Conservation (phyloP, 208 protist genomes). For the Trypanosomatidae sp. region DNA sequence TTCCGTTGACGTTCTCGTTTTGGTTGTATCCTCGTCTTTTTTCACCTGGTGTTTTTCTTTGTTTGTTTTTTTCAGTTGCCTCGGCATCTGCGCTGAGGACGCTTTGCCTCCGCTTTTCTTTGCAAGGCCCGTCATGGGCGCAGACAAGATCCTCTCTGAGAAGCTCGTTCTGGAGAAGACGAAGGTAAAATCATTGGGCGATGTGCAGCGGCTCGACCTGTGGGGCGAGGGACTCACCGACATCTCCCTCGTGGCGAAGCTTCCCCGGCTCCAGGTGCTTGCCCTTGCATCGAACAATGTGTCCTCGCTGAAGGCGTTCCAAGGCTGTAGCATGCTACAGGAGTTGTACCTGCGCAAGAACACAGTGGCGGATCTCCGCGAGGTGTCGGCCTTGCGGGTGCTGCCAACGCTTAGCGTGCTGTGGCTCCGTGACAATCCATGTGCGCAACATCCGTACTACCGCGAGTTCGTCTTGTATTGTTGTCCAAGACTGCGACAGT, state of each 20-base stretch:
- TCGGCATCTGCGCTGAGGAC: neutral
- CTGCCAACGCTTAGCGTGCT: conserved; percentile 82
- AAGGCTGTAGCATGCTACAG: conserved; percentile 58
- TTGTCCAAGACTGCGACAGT: conserved; percentile 80
- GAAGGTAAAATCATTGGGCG: conserved; percentile 56
- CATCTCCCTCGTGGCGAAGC: conserved; percentile 64
- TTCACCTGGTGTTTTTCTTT: neutral
- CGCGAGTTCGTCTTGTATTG: conserved; percentile 82
- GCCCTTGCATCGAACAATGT: conserved; percentile 87
- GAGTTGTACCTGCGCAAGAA: conserved; percentile 96
- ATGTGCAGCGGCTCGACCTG: conserved; percentile 91
- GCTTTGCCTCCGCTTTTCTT: neutral
- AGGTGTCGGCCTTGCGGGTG: conserved; percentile 71
- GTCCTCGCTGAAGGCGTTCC: conserved; percentile 64
- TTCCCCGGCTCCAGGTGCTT: conserved; percentile 85
- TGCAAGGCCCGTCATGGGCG: conserved; percentile 4
- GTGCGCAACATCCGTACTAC: conserved; percentile 82
- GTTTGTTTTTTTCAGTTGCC: neutral
- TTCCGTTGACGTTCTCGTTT: neutral
- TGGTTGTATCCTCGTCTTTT: neutral
- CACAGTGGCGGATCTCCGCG: conserved; percentile 64
- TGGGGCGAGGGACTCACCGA: conserved; percentile 89
- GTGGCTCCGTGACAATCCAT: conserved; percentile 94
- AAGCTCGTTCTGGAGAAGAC: conserved; percentile 88
- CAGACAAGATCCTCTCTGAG: conserved; percentile 60